Conservation (phyloP, 2,329 filamentous ascomycete genomes). For the Curvularia verruculosa region DNA sequence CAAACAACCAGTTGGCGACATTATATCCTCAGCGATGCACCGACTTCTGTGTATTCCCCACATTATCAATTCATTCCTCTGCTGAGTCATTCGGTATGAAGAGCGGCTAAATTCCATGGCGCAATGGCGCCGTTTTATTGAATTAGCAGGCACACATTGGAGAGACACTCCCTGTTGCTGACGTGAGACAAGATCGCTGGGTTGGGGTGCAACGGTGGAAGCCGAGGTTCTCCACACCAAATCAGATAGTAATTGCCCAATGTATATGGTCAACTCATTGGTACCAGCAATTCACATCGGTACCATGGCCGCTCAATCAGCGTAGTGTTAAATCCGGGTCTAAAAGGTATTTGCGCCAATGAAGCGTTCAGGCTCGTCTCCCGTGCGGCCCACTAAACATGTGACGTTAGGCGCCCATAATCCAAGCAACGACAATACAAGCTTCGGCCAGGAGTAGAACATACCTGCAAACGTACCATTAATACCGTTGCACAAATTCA, state of each 20-base stretch:
- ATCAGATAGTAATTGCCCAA: background rate
- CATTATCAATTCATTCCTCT: background rate
- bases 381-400: background rate
- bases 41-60: background rate
- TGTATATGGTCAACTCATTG: background rate
- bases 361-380: background rate
- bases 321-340: background rate
- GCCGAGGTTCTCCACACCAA: conserved; percentile 12
- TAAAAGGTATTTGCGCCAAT: background rate
- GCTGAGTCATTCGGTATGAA: background rate
- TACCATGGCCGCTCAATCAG: background rate
- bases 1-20: background rate
- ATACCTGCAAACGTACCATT: background rate
- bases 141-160: background rate
- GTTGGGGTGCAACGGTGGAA: background rate
- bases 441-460: background rate
- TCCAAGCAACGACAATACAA: background rate
- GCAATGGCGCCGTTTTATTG: background rate
- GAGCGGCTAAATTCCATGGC: background rate
- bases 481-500: background rate
- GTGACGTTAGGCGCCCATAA: background rate
- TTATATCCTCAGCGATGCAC: background rate
- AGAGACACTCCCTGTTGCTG: background rate
- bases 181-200: background rate
- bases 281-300: background rate